Evolutionary conservation across 495 filamentous ascomycete genomes (phyloP), one percentile per base, ranked within the genome.

Genomic region (Xylaria telfairii): DNA sequence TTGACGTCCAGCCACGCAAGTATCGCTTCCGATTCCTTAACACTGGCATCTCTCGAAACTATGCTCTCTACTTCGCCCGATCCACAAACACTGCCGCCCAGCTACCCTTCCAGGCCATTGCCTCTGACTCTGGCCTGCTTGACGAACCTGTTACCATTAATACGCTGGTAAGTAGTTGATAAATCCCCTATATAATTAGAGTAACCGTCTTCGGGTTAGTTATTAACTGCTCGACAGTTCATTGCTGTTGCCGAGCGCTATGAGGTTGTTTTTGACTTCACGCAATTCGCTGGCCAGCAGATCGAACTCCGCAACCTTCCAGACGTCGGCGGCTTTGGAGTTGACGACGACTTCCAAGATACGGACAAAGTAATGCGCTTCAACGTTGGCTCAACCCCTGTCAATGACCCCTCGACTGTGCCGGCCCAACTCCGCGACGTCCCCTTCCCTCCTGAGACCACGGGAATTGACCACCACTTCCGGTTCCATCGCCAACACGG

Each of bases 191-290:
- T 9, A 19, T 24, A 21, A 28, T n/a, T 37, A 34, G 6, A 37
- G 8, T 4, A 26, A n/a, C 4, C 37, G 9, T 21, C 30, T 34
- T n/a, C 37, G 42, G 9, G 76, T 79, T 19, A 21, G 28, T 8
- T 65, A 21, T 30, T 66, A 28, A 66, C 64, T 4, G 67, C 72
- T 46, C 51, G 77, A 10, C 65, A 89, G 32, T 78, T 78, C 57
- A 83, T 88, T 47, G 70, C 82, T 57, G 87, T 87, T 82, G 87
- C 82, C 0, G 87, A 89, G 76, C 82, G 87, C 8, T 89, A 83
- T 64, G 87, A 90, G 65, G 72, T 87, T 4, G 78, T 89, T 24
- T 72, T 89, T 46, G 87, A 90, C 73, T 89, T 89, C 72, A 26
- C 81, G 2, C 39, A 62, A 0, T 88, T 80, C 71, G 76, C 73